phyloP scores from a whole-genome alignment of 202 grass and related monocot genomes.

The Elaeis oleifera region DNA sequence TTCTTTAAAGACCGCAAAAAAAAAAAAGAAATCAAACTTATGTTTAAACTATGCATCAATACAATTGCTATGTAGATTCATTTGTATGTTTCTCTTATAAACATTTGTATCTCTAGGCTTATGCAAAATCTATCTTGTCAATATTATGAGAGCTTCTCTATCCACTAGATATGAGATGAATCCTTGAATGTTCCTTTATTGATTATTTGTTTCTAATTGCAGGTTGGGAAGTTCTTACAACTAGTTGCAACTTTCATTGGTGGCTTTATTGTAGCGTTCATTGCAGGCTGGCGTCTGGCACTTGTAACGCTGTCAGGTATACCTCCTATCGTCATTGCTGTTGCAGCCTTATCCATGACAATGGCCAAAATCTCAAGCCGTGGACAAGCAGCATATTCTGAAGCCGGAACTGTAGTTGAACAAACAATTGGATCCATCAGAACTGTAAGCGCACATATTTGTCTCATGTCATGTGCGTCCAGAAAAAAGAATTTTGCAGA shows the following conservation, averaged over 20 bases:
- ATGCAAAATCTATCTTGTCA: neutral
- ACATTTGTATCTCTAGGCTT: neutral
- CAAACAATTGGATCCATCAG: conserved; percentile 73
- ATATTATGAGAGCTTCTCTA: neutral
- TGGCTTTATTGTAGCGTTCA: conserved; percentile 71
- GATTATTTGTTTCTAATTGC: conserved; percentile 8
- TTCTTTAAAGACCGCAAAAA: no score
- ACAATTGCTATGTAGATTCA: no score
- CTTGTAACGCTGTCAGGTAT: conserved; percentile 58
- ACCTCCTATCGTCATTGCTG: conserved; percentile 47
- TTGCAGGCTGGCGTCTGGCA: conserved; percentile 63
- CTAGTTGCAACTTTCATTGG: conserved; percentile 56
- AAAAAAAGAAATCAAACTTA: no score
- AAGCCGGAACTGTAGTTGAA: conserved; percentile 69
- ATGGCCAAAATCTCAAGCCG: conserved; percentile 43
- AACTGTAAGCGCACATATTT: conserved; percentile 35
- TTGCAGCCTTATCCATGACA: conserved; percentile 41
- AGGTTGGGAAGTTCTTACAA: conserved; percentile 76
- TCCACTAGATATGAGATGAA: neutral
- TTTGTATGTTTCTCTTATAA: no score
- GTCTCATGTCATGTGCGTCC: neutral
- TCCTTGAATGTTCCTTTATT: neutral
- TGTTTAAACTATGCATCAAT: no score
- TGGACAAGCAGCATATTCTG: conserved; percentile 44
- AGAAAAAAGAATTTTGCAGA: neutral